These are phyloP conservation scores for Stygiomarasmius scandens DNA, from an alignment of 1,284 basidiomycete genomes.

Conservation along the genomic window DNA sequence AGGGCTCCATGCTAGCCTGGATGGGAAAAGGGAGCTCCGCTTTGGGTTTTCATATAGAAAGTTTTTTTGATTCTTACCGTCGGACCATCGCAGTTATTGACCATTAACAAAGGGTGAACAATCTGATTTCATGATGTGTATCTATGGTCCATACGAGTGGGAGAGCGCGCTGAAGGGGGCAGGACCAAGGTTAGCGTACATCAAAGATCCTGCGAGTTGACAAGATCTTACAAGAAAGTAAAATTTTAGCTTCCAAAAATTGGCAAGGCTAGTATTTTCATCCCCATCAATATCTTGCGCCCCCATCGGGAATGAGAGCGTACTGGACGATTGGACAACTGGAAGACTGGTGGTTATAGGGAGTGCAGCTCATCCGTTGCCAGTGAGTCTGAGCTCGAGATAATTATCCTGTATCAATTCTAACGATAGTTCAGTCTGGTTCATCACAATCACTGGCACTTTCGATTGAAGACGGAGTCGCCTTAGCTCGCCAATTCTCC, in stretches of 20 bases:
- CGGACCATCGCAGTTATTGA: not conserved
- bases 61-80: constrained; percentile 1
- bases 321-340: constrained; percentile 61
- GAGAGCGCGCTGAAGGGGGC: not conserved
- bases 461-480: constrained; percentile 50
- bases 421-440: constrained; percentile 43
- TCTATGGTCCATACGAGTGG: constrained; percentile 25
- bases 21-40: constrained; percentile 40
- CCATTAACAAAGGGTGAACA: constrained; percentile 24
- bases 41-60: constrained; percentile 42
- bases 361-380: constrained; percentile 54
- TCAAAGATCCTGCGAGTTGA: not conserved
- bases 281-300: constrained; percentile 25
- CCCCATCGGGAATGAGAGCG: constrained; percentile 36
- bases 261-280: constrained; percentile 41
- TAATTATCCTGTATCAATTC: not conserved
- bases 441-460: constrained; percentile 50
- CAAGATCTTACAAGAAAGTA: not conserved
- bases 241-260: constrained; percentile 42
- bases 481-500: constrained; percentile 51
- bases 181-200: constrained; percentile 1
- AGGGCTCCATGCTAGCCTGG: constrained; percentile 43
- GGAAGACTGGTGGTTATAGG: constrained; percentile 49
- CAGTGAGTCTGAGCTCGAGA: constrained; percentile 37
- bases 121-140: constrained; percentile 30